Base-by-base conservation (phyloP, 257 asterid genomes). In the Scutellaria minor region DNA sequence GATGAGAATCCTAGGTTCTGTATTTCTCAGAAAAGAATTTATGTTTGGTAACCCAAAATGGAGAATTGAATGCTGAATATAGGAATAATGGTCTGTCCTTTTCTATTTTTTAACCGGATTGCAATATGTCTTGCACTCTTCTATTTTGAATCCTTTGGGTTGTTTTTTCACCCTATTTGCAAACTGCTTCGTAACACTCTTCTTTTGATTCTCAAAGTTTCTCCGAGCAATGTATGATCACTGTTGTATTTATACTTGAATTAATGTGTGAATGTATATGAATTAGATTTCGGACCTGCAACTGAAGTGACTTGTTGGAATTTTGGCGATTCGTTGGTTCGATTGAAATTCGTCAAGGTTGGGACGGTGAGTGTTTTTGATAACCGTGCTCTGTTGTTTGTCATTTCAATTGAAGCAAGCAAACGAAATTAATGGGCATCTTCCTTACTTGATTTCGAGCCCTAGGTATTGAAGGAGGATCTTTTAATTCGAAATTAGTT, bases 341-440 rank as follows among this genome's bases (percentile, higher is more conserved):
- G 74, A 66, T 74, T 74, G 76, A 48, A 54, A 62, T 54, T 77
- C 78, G 57, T 69, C 58, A 40, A 79, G 85, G 73, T 75, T 47
- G 60, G 56, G 40, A 60, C 54, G 73, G 88, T 84, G 69, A 81
- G 84, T n/a, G n/a, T 77, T 64, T 76, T 14, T 76, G 56, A 52
- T 20, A 41, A 55, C 66, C 35, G 35, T 9, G 40, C 14, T 51
- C 27, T 37, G 15, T 24, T 37, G 13, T 20, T 15, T 66, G 13
- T 20, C 35, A 3, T 61, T 64, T 40, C 56, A 35, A 31, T 77
- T 72, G 61, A 41, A 76, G 27, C 12, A 27, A 14, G 48, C 14
- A 5, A 52, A 42, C 5, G 54, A 39, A n/a, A 37, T 62, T 75
- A 13, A n/a, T 27, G 15, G 31, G 18, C 11, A 37, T 71, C 5